Evolutionary conservation across 169 alveolate genomes (phyloP), one percentile per base, ranked within the genome.

Genomic region (Cryptosporidium tyzzeri): DNA sequence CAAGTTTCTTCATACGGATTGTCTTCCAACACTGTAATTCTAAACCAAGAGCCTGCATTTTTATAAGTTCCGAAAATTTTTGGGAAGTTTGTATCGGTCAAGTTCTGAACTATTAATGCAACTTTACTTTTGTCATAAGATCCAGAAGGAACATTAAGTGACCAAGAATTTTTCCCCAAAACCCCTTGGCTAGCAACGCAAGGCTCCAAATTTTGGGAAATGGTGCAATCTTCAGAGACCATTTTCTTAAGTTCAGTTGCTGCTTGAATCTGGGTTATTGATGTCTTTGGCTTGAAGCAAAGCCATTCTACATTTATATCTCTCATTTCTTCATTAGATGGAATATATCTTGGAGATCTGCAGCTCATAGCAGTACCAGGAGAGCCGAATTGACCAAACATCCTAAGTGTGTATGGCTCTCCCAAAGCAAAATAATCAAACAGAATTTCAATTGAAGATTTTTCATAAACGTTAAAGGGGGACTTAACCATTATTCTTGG

Each of bases 321-420:
- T 45, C 70, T 70, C 65, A 80, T 67, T 26, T 80, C 89, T 26
- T 62, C 75, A 26, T 9, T 62, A 18, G 26, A 62, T 23, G 89
- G 89, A 39, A 80, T 58, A 48, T 45, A 80, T 65, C 89, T 80
- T 45, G 89, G 89, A 61, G 89, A 80, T 80, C 89, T 80, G 29
- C 89, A 80, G 44, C 89, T 80, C 89, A 80, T 80, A 14, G 80
- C n/a, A 39, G 75, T 23, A 1, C 89, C 89, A 14, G 89, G 67
- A 10, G 35, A 31, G 18, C 89, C 89, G 21, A n/a, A 80, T 62
- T 48, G 59, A 18, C 89, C 89, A 41, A 44, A 80, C 68, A 80
- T 59, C 44, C 75, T 59, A 29, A 37, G 51, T n/a, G 65, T 67
- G 33, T 80, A 80, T 3, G 89, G 75, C 26, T 80, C 80, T n/a